Evolutionary conservation across 2,329 filamentous ascomycete genomes (phyloP).

Genomic region (Colletotrichum aenigma): DNA sequence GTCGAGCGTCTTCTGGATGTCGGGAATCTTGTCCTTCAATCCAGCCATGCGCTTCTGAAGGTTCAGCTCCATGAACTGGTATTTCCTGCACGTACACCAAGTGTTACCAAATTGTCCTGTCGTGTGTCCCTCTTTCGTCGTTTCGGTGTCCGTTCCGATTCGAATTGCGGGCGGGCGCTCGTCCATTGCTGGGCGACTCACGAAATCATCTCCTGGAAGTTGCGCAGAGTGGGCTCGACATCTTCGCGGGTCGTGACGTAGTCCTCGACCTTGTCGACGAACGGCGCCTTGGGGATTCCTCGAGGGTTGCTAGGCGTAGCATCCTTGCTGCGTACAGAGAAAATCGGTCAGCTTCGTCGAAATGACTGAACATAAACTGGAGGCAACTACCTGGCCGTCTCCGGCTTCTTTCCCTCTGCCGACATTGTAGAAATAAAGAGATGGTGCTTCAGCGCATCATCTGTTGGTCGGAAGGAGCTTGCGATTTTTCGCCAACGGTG

Average conservation of each 20-base stretch:
- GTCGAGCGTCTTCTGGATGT: constrained; percentile 95
- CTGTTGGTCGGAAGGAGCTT: constrained; percentile 12
- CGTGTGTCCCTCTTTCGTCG: background rate
- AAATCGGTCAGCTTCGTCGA: background rate
- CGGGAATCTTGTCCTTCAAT: constrained; percentile 92
- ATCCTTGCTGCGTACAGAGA: constrained; percentile 43
- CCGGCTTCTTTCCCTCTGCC: constrained; percentile 13
- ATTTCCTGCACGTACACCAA: constrained; percentile 70
- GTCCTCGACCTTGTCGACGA: constrained; percentile 88
- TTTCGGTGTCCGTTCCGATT: background rate
- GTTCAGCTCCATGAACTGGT: constrained; percentile 99
- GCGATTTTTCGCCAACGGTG: constrained; percentile 18
- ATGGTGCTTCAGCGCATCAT: constrained; percentile 14
- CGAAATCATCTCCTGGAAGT: constrained; percentile 94
- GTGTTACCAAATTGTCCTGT: constrained; percentile 11
- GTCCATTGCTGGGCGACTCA: constrained; percentile 48
- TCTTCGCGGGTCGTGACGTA: constrained; percentile 80
- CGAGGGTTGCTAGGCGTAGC: constrained; percentile 73
- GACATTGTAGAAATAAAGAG: constrained; percentile 9
- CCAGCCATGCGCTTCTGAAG: constrained; percentile 82
- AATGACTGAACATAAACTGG: background rate
- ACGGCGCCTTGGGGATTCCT: constrained; percentile 83
- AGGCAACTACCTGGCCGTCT: background rate
- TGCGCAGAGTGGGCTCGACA: constrained; percentile 80
- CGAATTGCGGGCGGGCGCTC: constrained; percentile 14